Base-by-base conservation (phyloP, 768 basidiomycete genomes). In the Lactifluus subvellereus region DNA sequence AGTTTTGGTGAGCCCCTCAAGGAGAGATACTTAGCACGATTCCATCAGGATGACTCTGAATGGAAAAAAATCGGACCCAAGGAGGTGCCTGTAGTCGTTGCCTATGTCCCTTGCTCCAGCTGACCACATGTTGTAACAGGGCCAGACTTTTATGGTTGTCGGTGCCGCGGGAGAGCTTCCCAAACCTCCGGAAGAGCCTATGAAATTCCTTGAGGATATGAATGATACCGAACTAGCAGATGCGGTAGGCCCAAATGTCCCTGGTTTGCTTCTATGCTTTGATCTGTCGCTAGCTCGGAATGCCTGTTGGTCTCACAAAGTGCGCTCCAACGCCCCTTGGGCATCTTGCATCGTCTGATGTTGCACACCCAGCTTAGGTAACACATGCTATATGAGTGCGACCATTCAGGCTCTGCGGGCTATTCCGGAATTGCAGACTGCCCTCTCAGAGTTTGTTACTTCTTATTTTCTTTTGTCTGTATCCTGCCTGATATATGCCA, bases 371-470 rank as follows among this genome's bases (percentile, higher is more conserved):
- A 65, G 67, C 70, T 77, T 95, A 42, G 94, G 96, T 40, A 98
- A 98, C 72, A 98, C 95, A 0, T 98, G 96, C 71, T 99, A 99
- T 76, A 93, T 98, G 88, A 98, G 96, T 72, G 86, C 97, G 1
- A 93, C 91, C 2, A 78, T 98, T 1, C 97, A 99, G 77, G 87
- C 90, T n/a, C 81, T 99, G 65, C 89, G 93, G 27, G 86, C 91
- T 4, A 88, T 99, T 54, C 94, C 95, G 2, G 94, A 97, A 69
- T 81, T 99, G 5, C 87, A 89, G 70, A 72, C 79, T 1, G 89
- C 91, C 0, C 79, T 98, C 22, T 74, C 73, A 69, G 74, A 76
- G 84, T 88, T 71, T 67, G 83, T 38, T n/a, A 74, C 30, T n/a
- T 33, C 30, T n/a, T 33, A 27, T n/a, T 47, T 38, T 49, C 53